Evolutionary conservation across 345 rosid genomes (phyloP), one percentile per base, ranked within the genome.

Genomic region (Sapria himalayana): DNA sequence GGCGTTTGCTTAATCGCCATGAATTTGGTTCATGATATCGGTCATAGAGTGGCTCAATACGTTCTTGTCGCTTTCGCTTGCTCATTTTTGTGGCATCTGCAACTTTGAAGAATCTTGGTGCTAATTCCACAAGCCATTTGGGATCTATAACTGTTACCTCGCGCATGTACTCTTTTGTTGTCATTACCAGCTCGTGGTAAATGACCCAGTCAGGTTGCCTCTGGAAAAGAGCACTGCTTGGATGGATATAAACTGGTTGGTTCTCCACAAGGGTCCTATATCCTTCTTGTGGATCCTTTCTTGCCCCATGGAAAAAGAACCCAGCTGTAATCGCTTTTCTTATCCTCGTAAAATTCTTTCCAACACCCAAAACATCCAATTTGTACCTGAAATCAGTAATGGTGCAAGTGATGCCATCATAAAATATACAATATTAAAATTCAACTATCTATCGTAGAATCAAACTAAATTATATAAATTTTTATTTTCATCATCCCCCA

Each of bases 161-260:
- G 14, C 78, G 70, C 94, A 78, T 76, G 60, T 81, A 86, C 60
- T 81, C 97, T 52, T 81, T 81, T 0, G 85, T 81, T 3, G 94
- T 81, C 94, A 81, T 81, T 36, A 81, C 97, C 16, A 81, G 70
- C 61, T 86, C 94, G 39, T 81, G 84, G 51, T 81, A 86, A 31
- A 81, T 81, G 37, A 78, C 89, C 97, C 97, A 81, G 17, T 81
- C 97, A 15, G 94, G 97, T 49, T 81, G 94, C 53, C 92, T 71
- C 60, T 78, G 92, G 53, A 73, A 86, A 63, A 86, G 73, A 1
- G 92, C 79, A 31, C 97, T 81, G 43, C 94, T 78, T 18, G 94
- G 92, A 33, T 86, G 97, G 33, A 86, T 74, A 48, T 81, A 78
- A 0, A 81, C 89, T 1, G 75, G 76, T 56, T 78, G 97, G 54